Evolutionary conservation across 2,329 filamentous ascomycete genomes (phyloP).

Genomic region (Pseudomassariella vexata): DNA sequence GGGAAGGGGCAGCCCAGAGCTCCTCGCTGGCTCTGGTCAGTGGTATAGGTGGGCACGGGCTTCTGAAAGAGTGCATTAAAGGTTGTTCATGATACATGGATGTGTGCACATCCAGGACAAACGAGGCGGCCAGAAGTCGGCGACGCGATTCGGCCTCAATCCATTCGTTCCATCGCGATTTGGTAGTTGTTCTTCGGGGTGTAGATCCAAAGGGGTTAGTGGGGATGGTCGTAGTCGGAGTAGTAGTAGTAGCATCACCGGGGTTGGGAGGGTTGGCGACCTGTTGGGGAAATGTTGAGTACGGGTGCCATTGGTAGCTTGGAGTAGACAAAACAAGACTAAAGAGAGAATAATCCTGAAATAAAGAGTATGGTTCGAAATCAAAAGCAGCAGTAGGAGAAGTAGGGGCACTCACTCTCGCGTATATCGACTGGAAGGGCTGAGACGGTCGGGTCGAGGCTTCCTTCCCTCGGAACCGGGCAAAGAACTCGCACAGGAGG

Average conservation of each 20-base stretch:
- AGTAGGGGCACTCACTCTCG: constrained; percentile 43
- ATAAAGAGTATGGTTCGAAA: constrained; percentile 23
- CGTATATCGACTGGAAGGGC: constrained; percentile 44
- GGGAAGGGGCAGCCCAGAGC: constrained; percentile 43
- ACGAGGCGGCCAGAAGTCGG: constrained; percentile 50
- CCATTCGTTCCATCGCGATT: constrained; percentile 46
- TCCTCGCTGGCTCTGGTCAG: constrained; percentile 35
- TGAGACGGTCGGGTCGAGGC: constrained; percentile 40
- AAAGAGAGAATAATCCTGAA: constrained; percentile 28
- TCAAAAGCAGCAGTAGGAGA: constrained; percentile 24
- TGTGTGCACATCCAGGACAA: constrained; percentile 50
- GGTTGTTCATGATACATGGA: constrained; percentile 49
- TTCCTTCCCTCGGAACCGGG: constrained; percentile 48
- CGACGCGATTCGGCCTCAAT: constrained; percentile 44
- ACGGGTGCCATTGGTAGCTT: constrained; percentile 21
- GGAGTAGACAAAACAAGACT: constrained; percentile 25
- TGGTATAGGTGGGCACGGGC: constrained; percentile 35
- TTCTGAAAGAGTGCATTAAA: constrained; percentile 27
- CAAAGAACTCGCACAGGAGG: constrained; percentile 49
- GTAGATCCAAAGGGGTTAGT: constrained; percentile 12
- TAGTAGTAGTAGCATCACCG: constrained; percentile 6
- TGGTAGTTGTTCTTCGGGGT: constrained; percentile 15
- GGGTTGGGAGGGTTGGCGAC: constrained; percentile 28
- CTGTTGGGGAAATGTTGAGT: constrained; percentile 31
- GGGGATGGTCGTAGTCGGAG: constrained; percentile 14